Percentiles rank a stretch among this genome's conserved stretches.
phyloP scores from a whole-genome alignment of 2,329 filamentous ascomycete genomes.

The Neofusicoccum kwambonambiense region DNA sequence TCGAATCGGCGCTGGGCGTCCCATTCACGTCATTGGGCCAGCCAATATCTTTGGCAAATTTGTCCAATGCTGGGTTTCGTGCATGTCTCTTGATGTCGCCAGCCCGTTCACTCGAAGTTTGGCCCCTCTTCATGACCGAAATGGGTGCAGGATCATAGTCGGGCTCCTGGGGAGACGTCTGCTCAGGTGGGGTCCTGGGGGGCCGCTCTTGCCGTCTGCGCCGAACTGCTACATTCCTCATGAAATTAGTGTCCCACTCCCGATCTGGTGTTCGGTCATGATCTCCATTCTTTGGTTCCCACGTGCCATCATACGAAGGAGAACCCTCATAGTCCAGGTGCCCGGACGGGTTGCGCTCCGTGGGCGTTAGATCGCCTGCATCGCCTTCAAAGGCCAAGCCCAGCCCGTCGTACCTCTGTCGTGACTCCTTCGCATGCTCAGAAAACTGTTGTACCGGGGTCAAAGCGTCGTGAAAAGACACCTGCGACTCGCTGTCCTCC shows the following conservation, averaged over 20 bases:
- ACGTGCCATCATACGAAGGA: background rate
- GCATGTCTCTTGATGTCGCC: constrained; percentile 32
- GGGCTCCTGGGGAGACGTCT: constrained; percentile 18
- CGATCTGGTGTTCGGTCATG: constrained; percentile 31
- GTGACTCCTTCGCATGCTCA: constrained; percentile 22
- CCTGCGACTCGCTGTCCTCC: constrained; percentile 31
- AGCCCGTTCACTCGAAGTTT: constrained; percentile 33
- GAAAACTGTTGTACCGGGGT: constrained; percentile 24
- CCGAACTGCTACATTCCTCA: constrained; percentile 41
- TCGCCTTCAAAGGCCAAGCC: constrained; percentile 37
- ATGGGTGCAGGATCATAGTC: background rate
- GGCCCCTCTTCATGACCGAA: constrained; percentile 9
- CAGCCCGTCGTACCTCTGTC: constrained; percentile 28
- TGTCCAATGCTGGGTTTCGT: constrained; percentile 44
- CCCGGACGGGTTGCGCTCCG: constrained; percentile 21
- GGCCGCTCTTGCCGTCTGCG: constrained; percentile 33
- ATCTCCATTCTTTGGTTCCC: constrained; percentile 6
- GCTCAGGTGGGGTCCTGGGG: constrained; percentile 26
- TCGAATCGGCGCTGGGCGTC: constrained; percentile 32
- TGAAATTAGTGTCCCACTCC: constrained; percentile 41
- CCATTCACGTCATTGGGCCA: constrained; percentile 44
- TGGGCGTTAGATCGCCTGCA: constrained; percentile 33
- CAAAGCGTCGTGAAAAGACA: constrained; percentile 29
- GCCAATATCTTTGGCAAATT: constrained; percentile 50
- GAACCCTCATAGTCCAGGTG: background rate